Percentiles rank a stretch among this genome's conserved stretches.
These are phyloP conservation scores for Coemansia sp. DNA, from an alignment of 192 early-diverging fungal genomes.

Conservation along the genomic window DNA sequence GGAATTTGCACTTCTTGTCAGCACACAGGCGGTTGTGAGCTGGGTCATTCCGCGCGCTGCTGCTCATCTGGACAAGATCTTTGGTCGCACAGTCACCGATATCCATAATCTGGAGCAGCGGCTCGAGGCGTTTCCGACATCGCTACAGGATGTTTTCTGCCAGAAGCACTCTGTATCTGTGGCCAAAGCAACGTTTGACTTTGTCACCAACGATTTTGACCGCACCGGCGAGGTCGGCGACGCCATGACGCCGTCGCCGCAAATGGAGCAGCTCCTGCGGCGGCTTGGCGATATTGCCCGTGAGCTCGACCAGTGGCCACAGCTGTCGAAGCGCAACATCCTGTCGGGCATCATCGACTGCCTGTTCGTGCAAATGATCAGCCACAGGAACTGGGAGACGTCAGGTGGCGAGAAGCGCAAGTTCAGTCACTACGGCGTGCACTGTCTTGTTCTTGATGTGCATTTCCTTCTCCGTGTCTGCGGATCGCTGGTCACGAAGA, in stretches of 20 bases:
- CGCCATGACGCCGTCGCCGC: slow-evolving; percentile 34
- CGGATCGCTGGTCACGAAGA: slow-evolving; percentile 54
- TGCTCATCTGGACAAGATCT: slow-evolving; percentile 46
- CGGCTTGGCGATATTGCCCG: slow-evolving; percentile 33
- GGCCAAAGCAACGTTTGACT: slow-evolving; percentile 39
- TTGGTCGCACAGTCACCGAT: slow-evolving; percentile 51
- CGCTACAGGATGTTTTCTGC: slow-evolving; percentile 57
- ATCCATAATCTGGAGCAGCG: slow-evolving; percentile 56
- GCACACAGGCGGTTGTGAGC: slow-evolving; percentile 50
- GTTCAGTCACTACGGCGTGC: slow-evolving; percentile 54
- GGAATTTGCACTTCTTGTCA: slow-evolving; percentile 51
- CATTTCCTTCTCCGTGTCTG: slow-evolving; percentile 56
- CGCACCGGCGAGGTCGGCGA: slow-evolving; percentile 32
- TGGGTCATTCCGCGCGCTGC: slow-evolving; percentile 53
- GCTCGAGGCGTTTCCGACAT: slow-evolving; percentile 50
- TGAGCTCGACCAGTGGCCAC: slow-evolving; percentile 49
- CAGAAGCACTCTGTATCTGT: slow-evolving; percentile 45
- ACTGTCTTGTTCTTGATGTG: slow-evolving; percentile 51
- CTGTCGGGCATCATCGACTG: slow-evolving; percentile 51
- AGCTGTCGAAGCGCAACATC: slow-evolving; percentile 45
- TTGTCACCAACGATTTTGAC: slow-evolving; percentile 41
- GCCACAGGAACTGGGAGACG: slow-evolving; percentile 49
- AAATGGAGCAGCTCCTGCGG: slow-evolving; percentile 42
- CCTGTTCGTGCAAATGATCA: slow-evolving; percentile 54
- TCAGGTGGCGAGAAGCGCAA: slow-evolving; percentile 22